phyloP scores from a whole-genome alignment of 1,284 basidiomycete species.

The Ceratobasidium sp. region DNA sequence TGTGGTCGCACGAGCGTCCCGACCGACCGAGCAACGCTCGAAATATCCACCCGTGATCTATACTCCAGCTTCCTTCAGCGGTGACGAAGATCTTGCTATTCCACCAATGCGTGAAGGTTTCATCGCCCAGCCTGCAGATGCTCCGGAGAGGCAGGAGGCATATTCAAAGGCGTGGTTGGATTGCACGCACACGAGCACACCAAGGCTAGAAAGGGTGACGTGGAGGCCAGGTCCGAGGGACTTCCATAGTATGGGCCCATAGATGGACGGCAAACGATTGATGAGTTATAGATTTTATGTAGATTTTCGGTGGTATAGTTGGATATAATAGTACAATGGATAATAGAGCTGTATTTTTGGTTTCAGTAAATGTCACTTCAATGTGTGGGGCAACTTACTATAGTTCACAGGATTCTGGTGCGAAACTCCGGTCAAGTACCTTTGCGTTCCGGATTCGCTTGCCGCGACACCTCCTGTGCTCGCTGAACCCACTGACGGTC shows the following conservation, averaged over 20 bases:
- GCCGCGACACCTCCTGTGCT: neutral
- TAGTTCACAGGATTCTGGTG: neutral
- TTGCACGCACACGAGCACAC: constrained; percentile 5
- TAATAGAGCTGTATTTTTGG: neutral
- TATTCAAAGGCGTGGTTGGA: constrained; percentile 22
- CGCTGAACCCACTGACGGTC: constrained; percentile 29
- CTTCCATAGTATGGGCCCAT: constrained; percentile 36
- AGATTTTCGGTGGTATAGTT: constrained; percentile 11
- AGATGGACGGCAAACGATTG: neutral
- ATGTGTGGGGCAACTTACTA: neutral
- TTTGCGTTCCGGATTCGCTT: neutral
- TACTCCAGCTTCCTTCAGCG: constrained; percentile 1
- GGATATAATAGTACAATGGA: constrained; percentile 10
- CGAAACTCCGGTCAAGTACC: neutral
- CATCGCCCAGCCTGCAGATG: constrained; percentile 28
- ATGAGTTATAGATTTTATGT: neutral
- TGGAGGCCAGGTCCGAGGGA: constrained; percentile 35
- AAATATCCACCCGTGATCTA: constrained; percentile 21
- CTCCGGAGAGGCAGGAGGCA: constrained; percentile 30
- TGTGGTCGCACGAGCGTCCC: constrained; percentile 27
- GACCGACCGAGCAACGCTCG: constrained; percentile 22
- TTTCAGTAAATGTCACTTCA: neutral
- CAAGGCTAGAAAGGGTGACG: neutral
- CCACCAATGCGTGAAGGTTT: constrained; percentile 16
- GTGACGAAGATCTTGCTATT: constrained; percentile 5